A percentile compares a stretch with the other conserved stretches of the same genome.
Evolutionary conservation across 805 yeast species (phyloP).

Genomic region (Myxozyma melibiosi): DNA sequence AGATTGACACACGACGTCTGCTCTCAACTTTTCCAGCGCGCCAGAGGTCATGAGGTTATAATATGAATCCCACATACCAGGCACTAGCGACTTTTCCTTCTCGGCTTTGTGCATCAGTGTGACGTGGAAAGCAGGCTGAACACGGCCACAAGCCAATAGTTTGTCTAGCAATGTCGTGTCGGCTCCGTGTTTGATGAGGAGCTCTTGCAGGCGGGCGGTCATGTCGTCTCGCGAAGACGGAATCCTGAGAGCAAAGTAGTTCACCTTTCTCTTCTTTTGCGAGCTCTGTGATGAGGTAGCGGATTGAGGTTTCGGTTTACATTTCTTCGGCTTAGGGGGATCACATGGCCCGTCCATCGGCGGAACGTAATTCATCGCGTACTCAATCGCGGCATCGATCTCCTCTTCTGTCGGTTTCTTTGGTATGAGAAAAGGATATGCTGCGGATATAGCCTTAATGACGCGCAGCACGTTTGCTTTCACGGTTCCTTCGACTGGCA

Average conservation of each 20-base stretch:
- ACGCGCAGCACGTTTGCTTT: slow-evolving; percentile 53
- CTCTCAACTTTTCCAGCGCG: neutral
- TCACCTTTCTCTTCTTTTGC: slow-evolving; percentile 2
- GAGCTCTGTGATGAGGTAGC: neutral
- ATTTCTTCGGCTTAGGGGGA: too few species aligned
- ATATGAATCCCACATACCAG: slow-evolving; percentile 30
- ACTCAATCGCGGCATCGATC: slow-evolving; percentile 51
- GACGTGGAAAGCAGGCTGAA: slow-evolving; percentile 64
- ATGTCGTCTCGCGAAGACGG: slow-evolving; percentile 5
- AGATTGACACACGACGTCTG: slow-evolving; percentile 6
- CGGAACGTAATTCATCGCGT: slow-evolving; percentile 61
- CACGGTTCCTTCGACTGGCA: slow-evolving; percentile 56
- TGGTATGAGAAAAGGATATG: slow-evolving; percentile 51
- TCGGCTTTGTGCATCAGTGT: slow-evolving; percentile 57
- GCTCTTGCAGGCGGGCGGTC: slow-evolving; percentile 20
- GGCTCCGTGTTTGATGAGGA: slow-evolving; percentile 18
- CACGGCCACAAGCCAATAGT: slow-evolving; percentile 38
- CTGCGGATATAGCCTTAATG: slow-evolving; percentile 44
- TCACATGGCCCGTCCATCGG: slow-evolving; percentile 36
- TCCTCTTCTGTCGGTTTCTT: slow-evolving; percentile 47
- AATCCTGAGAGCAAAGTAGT: slow-evolving; percentile 19
- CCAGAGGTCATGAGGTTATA: neutral
- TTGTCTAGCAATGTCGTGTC: slow-evolving; percentile 29
- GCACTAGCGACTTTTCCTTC: too few species aligned
- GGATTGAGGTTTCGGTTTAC: neutral